phyloP scores from a whole-genome alignment of 2,329 filamentous ascomycete species.

The Plectosphaerella cucumerina region DNA sequence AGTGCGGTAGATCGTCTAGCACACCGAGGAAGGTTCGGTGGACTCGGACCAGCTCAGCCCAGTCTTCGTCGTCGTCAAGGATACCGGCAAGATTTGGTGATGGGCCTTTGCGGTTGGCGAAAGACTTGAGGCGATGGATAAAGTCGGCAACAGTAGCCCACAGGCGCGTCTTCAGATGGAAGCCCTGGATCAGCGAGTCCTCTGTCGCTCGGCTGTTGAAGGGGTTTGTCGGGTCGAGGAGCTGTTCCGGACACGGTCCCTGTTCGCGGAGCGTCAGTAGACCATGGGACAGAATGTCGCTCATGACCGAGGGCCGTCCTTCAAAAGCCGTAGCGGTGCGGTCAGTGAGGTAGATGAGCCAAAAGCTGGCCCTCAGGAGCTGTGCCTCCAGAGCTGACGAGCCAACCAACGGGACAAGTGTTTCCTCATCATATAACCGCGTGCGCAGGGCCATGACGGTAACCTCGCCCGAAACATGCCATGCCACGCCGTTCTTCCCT shows the following conservation, averaged over 20 bases:
- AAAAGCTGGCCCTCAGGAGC: conserved; percentile 7
- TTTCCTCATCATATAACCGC: conserved; percentile 5
- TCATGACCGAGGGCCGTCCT: not conserved
- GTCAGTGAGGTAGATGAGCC: conserved; percentile 7
- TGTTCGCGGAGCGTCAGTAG: not conserved
- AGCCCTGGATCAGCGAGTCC: conserved; percentile 17
- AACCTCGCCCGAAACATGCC: conserved; percentile 4
- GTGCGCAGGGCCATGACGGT: conserved; percentile 3
- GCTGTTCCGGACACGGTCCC: not conserved
- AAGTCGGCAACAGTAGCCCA: not conserved
- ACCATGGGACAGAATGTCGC: not conserved
- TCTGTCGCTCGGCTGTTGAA: conserved; percentile 11
- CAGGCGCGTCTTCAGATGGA: conserved; percentile 34
- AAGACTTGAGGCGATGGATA: not conserved
- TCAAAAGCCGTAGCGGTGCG: not conserved
- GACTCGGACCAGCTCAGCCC: not conserved
- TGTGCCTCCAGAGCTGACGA: conserved; percentile 1
- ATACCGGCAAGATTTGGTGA: not conserved
- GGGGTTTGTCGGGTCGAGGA: not conserved
- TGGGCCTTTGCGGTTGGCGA: not conserved
- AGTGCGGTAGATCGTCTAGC: not conserved
- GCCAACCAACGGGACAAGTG: not conserved
- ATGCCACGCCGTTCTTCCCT: conserved; percentile 4
- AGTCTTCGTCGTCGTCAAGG: not conserved
- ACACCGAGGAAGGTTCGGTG: not conserved